Evolutionary conservation across 2,329 filamentous ascomycete genomes (phyloP).

Genomic region (Xylariaceae sp.): DNA sequence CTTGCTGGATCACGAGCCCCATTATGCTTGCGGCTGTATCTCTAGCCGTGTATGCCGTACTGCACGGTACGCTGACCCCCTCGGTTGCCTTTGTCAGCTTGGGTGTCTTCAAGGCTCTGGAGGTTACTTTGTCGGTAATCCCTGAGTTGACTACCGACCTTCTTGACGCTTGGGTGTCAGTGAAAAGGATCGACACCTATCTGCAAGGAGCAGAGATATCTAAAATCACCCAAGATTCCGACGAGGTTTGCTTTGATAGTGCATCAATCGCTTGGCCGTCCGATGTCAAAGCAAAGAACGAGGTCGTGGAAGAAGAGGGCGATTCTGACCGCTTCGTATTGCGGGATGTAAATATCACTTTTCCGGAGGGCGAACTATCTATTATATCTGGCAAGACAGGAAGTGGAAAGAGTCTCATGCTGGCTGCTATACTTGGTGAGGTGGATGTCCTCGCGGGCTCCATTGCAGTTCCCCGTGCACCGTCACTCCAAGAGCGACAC

Average conservation of each 20-base stretch:
- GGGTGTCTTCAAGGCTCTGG: conserved; percentile 68
- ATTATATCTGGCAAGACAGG: conserved; percentile 76
- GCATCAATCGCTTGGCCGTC: conserved; percentile 72
- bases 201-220: conserved; percentile 62
- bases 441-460: conserved; percentile 62
- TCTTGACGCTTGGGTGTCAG: conserved; percentile 69
- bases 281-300: conserved; percentile 41
- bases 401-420: conserved; percentile 70
- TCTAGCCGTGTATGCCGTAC: conserved; percentile 61
- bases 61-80: conserved; percentile 60
- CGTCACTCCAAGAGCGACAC: conserved; percentile 48
- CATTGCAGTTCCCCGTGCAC: conserved; percentile 51
- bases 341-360: conserved; percentile 59
- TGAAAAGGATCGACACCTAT: conserved; percentile 68
- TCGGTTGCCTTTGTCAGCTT: conserved; percentile 78
- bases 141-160: conserved; percentile 69
- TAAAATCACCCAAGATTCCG: conserved; percentile 47
- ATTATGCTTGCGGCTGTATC: conserved; percentile 69
- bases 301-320: conserved; percentile 33
- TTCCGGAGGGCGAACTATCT: conserved; percentile 65
- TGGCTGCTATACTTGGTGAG: conserved; percentile 72
- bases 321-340: conserved; percentile 61
- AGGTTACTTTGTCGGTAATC: conserved; percentile 64
- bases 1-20: conserved; percentile 70
- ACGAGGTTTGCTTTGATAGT: conserved; percentile 60